Percentiles rank a stretch among this genome's conserved stretches.
Conservation (phyloP, 805 yeast species). For the Monosporozyma servazzii region DNA sequence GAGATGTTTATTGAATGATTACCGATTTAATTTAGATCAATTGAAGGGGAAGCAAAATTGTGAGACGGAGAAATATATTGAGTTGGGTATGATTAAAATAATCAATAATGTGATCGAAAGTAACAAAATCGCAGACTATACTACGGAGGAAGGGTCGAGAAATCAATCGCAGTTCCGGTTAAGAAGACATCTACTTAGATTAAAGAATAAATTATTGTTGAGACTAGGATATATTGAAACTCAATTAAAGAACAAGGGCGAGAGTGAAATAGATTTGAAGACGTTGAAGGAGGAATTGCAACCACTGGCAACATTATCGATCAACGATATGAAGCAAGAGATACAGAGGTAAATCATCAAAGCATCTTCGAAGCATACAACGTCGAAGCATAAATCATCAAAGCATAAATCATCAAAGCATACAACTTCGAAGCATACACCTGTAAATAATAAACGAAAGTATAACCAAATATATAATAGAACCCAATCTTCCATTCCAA, state of each 20-base stretch:
- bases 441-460: too few relatives aligned
- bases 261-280: neutral
- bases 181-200: constrained; percentile 20
- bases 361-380: too few relatives aligned
- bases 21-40: neutral
- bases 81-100: constrained; percentile 20
- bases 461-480: too few relatives aligned
- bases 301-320: neutral
- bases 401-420: too few relatives aligned
- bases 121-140: constrained; percentile 7
- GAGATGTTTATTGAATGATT: neutral
- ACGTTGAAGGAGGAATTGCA: neutral
- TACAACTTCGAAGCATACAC: too few relatives aligned
- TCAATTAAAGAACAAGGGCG: neutral
- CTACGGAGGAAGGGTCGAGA: neutral
- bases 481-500: too few relatives aligned
- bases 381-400: too few relatives aligned
- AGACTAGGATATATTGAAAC: neutral
- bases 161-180: constrained; percentile 13
- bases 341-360: too few relatives aligned
- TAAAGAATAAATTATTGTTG: constrained; percentile 6
- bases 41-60: neutral
- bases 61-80: constrained; percentile 11
- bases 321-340: neutral
- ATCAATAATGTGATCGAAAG: constrained; percentile 11